Conservation (phyloP, 805 yeast species). For the Scheffersomyces ergatensis region DNA sequence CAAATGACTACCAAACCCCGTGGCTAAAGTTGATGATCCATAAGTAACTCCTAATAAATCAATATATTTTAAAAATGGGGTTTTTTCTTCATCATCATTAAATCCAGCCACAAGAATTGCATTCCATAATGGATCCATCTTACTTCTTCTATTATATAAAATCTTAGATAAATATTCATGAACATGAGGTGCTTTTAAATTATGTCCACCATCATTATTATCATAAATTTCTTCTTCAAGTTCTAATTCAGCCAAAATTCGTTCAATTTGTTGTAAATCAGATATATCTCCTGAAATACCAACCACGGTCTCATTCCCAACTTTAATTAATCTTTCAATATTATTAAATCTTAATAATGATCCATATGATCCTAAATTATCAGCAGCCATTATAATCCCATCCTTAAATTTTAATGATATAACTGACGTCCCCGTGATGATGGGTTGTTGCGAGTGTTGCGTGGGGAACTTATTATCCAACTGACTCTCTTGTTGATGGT, state of each 20-base stretch:
- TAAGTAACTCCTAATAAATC: conserved; percentile 91
- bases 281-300: conserved; percentile 94
- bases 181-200: conserved; percentile 78
- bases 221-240: conserved; percentile 75
- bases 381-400: conserved; percentile 95
- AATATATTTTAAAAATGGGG: conserved; percentile 78
- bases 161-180: conserved; percentile 85
- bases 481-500: conserved; percentile 8
- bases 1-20: conserved; percentile 95
- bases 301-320: conserved; percentile 83
- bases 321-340: conserved; percentile 79
- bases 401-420: conserved; percentile 84
- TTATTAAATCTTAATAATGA: conserved; percentile 84
- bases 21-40: conserved; percentile 83
- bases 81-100: conserved; percentile 58
- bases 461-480: conserved; percentile 53
- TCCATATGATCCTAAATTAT: conserved; percentile 89
- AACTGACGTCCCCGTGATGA: conserved; percentile 95
- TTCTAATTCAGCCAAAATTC: conserved; percentile 74
- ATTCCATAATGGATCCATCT: conserved; percentile 97
- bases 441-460: conserved; percentile 89
- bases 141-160: conserved; percentile 82
- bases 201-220: conserved; percentile 54
- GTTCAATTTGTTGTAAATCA: conserved; percentile 82
- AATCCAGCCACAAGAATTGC: conserved; percentile 89